Percentiles rank a stretch among this genome's conserved stretches.
These are phyloP conservation scores for Hamamelis virginiana DNA, from an alignment of 164 flowering plant species.

Conservation along the genomic window DNA sequence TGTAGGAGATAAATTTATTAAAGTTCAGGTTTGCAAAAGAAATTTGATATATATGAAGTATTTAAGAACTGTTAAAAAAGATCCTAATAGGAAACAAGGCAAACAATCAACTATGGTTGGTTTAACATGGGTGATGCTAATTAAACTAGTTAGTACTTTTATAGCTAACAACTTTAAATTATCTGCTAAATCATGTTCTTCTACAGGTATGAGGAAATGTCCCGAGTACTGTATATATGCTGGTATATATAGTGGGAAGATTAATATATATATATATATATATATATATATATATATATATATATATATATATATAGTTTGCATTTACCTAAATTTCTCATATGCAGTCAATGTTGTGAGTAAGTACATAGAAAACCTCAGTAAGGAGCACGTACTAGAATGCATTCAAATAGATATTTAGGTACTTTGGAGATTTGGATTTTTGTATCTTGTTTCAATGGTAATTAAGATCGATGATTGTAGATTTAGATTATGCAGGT, in stretches of 20 bases:
- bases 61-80: too few species aligned
- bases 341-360: slow-evolving; percentile 11
- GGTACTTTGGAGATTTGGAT: slow-evolving; percentile 2
- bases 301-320: too few species aligned
- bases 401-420: slow-evolving; percentile 1
- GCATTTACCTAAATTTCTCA: background rate
- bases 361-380: background rate
- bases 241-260: slow-evolving; percentile 5
- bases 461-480: background rate
- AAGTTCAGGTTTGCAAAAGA: background rate
- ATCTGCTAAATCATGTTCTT: background rate
- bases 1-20: background rate
- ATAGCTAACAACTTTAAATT: background rate
- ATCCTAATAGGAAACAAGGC: too few species aligned
- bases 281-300: too few species aligned
- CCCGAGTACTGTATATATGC: slow-evolving; percentile 2
- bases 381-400: background rate
- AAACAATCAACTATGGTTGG: too few species aligned
- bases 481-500: background rate
- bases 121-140: slow-evolving; percentile 9
- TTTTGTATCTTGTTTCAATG: background rate
- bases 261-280: slow-evolving; percentile 6
- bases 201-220: background rate
- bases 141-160: slow-evolving; percentile 4
- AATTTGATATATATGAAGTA: too few species aligned